phyloP scores from a whole-genome alignment of 345 rosid species.

The Aquilaria sinensis region DNA sequence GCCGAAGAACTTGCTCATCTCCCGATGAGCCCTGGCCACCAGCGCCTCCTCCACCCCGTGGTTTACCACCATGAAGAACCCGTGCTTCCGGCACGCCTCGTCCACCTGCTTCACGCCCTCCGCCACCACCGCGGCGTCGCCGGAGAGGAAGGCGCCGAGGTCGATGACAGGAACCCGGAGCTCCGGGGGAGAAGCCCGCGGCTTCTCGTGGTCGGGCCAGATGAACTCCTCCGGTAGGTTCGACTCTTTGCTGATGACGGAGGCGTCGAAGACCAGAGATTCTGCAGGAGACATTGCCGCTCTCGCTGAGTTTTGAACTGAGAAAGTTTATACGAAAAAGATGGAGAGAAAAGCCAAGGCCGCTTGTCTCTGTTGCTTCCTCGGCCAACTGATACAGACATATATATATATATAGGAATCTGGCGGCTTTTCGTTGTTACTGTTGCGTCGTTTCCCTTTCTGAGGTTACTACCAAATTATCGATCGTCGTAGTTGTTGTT shows the following conservation, averaged over 20 bases:
- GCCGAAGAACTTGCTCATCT: constrained; percentile 54
- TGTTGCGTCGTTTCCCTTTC: too few species aligned
- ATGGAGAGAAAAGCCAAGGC: too few species aligned
- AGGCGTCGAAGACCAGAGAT: constrained; percentile 47
- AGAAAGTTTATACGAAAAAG: too few species aligned
- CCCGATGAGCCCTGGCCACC: constrained; percentile 33
- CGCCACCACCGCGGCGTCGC: constrained; percentile 32
- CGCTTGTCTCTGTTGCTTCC: background rate
- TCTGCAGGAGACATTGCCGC: too few species aligned
- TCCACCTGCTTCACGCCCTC: constrained; percentile 42
- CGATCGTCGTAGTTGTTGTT: too few species aligned
- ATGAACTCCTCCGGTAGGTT: constrained; percentile 67
- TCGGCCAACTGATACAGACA: background rate
- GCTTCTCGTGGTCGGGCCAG: constrained; percentile 87
- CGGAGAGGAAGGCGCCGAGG: constrained; percentile 46
- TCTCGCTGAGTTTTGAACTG: background rate
- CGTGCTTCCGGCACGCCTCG: constrained; percentile 71
- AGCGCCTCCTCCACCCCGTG: constrained; percentile 65
- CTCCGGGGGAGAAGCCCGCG: constrained; percentile 34
- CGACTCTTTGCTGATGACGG: constrained; percentile 30
- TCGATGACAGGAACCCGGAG: constrained; percentile 64
- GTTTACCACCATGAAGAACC: constrained; percentile 68
- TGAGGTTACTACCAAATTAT: too few species aligned
- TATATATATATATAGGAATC: too few species aligned
- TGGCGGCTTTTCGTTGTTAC: too few species aligned